A percentile compares a stretch with the other conserved stretches of the same genome.
phyloP scores from a whole-genome alignment of 306 rosid species.

The cucumber (Cucumis sativus) region DNA sequence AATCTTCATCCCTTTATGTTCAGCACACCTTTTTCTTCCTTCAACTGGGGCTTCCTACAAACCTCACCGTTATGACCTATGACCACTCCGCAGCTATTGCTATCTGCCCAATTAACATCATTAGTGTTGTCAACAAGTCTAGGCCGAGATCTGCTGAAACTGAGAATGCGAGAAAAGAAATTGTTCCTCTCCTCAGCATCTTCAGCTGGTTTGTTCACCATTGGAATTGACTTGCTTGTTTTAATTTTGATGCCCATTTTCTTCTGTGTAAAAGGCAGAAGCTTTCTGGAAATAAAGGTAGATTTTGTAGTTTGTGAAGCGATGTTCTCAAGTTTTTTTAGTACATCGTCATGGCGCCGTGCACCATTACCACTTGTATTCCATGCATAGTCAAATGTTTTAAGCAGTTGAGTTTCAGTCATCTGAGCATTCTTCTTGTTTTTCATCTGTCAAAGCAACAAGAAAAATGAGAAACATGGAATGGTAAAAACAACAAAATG shows the following conservation, averaged over 20 bases:
- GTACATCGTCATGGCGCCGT: constrained; percentile 48
- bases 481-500: neutral
- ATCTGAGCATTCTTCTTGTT: constrained; percentile 42
- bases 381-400: constrained; percentile 83
- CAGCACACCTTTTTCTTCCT: constrained; percentile 64
- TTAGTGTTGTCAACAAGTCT: constrained; percentile 24
- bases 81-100: constrained; percentile 43
- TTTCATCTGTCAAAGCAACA: constrained; percentile 48
- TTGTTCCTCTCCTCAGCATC: constrained; percentile 26
- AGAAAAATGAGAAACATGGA: neutral
- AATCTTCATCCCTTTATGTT: constrained; percentile 66
- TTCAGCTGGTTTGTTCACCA: constrained; percentile 18
- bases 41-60: constrained; percentile 50
- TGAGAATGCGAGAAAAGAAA: constrained; percentile 44
- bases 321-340: constrained; percentile 31
- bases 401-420: constrained; percentile 57
- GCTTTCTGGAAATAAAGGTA: constrained; percentile 22
- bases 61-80: constrained; percentile 30
- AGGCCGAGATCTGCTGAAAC: constrained; percentile 50
- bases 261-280: constrained; percentile 49
- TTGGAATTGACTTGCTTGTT: constrained; percentile 24
- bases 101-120: constrained; percentile 17
- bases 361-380: constrained; percentile 45
- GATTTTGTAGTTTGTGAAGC: constrained; percentile 29
- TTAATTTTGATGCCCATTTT: constrained; percentile 54